These are phyloP conservation scores for Hymenoscyphus albidus DNA, from an alignment of 2,329 filamentous ascomycete species.

Conservation along the genomic window DNA sequence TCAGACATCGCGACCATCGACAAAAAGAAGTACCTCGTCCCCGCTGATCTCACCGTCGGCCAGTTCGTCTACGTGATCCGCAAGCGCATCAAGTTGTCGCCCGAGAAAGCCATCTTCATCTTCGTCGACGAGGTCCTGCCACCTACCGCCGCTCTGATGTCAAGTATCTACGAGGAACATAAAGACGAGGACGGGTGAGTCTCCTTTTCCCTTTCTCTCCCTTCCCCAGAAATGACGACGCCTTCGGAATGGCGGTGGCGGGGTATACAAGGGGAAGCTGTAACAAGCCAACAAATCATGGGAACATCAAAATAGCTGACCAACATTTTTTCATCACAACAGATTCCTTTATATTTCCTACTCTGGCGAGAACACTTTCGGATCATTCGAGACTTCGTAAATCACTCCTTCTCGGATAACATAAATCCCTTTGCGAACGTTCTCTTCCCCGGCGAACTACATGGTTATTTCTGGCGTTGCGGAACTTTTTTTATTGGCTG, in stretches of 20 bases:
- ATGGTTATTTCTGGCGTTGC: conserved; percentile 15
- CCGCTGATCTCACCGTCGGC: conserved; percentile 93
- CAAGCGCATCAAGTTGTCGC: conserved; percentile 99
- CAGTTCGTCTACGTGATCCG: conserved; percentile 99
- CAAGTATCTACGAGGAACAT: conserved; percentile 99
- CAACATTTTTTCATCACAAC: conserved; percentile 4
- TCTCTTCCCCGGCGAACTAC: conserved; percentile 6
- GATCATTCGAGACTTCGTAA: conserved; percentile 51
- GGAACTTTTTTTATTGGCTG: conserved; percentile 11
- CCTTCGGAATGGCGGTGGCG: conserved; percentile 10
- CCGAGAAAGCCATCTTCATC: conserved; percentile 99
- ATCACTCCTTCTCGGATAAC: background rate
- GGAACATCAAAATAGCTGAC: conserved; percentile 3
- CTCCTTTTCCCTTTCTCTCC: conserved; percentile 8
- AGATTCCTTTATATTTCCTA: conserved; percentile 91
- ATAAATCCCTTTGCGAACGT: background rate
- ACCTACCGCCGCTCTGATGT: conserved; percentile 96
- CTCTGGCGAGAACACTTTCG: conserved; percentile 99
- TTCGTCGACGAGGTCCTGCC: conserved; percentile 98
- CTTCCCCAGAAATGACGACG: conserved; percentile 1
- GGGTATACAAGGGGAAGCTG: conserved; percentile 7
- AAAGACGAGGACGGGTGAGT: conserved; percentile 69
- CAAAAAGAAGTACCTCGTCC: conserved; percentile 99
- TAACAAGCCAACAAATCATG: background rate
- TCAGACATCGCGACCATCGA: conserved; percentile 99